Percentiles rank a stretch among this genome's conserved stretches.
Conservation (phyloP, 2,329 filamentous ascomycete species). For the Tolypocladium tropicale region DNA sequence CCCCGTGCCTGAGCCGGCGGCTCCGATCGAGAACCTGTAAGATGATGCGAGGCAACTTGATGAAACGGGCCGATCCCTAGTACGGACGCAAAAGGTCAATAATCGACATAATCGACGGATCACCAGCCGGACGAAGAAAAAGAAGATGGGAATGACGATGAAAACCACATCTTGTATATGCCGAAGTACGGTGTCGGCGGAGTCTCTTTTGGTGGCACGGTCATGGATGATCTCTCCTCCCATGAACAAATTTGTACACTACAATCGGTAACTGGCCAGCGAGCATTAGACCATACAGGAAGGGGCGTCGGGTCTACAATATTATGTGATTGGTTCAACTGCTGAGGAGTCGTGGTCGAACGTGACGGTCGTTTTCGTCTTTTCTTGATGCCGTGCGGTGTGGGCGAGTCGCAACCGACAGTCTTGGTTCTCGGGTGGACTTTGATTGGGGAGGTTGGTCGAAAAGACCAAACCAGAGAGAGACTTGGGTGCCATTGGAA, state of each 20-base stretch:
- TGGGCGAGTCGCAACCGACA: neutral
- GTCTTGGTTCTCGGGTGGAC: neutral
- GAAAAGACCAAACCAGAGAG: neutral
- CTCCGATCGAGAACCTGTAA: constrained; percentile 18
- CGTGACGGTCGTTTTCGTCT: neutral
- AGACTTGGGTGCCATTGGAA: neutral
- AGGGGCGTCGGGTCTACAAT: constrained; percentile 24
- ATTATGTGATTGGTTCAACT: constrained; percentile 6
- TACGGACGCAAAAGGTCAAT: neutral
- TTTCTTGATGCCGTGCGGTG: neutral
- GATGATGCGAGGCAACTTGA: neutral
- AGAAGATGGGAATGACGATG: neutral
- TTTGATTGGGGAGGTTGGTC: too few relatives aligned
- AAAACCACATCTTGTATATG: constrained; percentile 16
- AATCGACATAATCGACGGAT: neutral
- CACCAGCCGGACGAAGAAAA: neutral
- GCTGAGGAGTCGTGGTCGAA: neutral
- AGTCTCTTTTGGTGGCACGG: constrained; percentile 5
- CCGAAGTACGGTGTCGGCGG: constrained; percentile 15
- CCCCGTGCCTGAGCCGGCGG: constrained; percentile 21
- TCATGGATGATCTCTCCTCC: constrained; percentile 40
- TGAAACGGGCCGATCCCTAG: constrained; percentile 3
- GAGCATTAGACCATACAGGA: constrained; percentile 34
- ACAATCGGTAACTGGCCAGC: constrained; percentile 29
- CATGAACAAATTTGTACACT: constrained; percentile 39